These are phyloP conservation scores for Amphirosellinia nigrospora DNA, from an alignment of 495 filamentous ascomycete species.

Conservation along the genomic window DNA sequence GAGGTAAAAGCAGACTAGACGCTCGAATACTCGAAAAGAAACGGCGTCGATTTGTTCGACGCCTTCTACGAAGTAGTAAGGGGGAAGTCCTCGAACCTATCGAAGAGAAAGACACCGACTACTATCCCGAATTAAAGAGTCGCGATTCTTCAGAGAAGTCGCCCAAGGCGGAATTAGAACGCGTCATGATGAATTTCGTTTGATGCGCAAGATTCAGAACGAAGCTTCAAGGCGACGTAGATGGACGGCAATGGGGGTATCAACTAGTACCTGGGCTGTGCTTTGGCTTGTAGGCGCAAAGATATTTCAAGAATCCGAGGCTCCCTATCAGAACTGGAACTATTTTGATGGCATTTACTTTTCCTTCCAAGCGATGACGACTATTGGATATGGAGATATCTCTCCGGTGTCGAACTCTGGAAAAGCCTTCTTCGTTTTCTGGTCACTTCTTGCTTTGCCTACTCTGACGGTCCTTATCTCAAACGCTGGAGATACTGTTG, in stretches of 20 bases:
- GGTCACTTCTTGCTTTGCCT: conserved; percentile 84
- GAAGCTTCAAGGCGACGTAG: conserved; percentile 66
- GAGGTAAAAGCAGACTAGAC: conserved; percentile 71
- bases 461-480: conserved; percentile 83
- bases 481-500: conserved; percentile 80
- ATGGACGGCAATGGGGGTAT: conserved; percentile 72
- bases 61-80: conserved; percentile 54
- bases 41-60: conserved; percentile 58
- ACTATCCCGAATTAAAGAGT: conserved; percentile 13
- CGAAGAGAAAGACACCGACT: conserved; percentile 35
- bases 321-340: conserved; percentile 63
- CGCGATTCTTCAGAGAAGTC: conserved; percentile 9
- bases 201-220: conserved; percentile 82
- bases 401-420: conserved; percentile 72
- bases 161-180: conserved; percentile 59
- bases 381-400: conserved; percentile 86
- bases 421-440: conserved; percentile 86
- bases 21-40: conserved; percentile 75
- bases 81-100: conserved; percentile 59
- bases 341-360: conserved; percentile 87
- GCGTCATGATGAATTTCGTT: conserved; percentile 76
- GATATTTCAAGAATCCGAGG: conserved; percentile 64
- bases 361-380: conserved; percentile 76
- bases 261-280: conserved; percentile 66
- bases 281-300: conserved; percentile 82